A percentile compares a stretch with the other conserved stretches of the same genome.
phyloP scores from a whole-genome alignment of 495 filamentous ascomycete species.

The Bacidia rubella region DNA sequence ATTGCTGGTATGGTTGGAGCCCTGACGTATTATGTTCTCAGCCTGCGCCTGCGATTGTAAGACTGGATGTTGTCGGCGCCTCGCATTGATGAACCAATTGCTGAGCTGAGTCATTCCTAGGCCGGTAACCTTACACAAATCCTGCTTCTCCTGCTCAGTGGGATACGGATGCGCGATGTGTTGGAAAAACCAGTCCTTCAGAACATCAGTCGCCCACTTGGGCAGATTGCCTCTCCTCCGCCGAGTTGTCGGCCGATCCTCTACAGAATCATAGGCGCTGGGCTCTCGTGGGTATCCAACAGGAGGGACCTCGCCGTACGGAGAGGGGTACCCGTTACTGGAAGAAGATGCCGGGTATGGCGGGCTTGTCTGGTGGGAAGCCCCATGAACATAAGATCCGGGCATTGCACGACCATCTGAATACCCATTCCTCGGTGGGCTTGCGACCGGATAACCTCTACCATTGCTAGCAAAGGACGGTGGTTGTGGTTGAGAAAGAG shows the following conservation, averaged over 20 bases:
- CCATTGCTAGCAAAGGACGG: background rate
- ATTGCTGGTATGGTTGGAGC: background rate
- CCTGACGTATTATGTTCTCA: conserved; percentile 12
- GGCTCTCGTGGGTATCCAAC: background rate
- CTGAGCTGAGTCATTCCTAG: conserved; percentile 75
- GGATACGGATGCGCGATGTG: conserved; percentile 78
- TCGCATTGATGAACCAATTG: conserved; percentile 94
- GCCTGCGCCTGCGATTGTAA: conserved; percentile 39
- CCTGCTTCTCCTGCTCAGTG: conserved; percentile 80
- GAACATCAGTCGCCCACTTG: conserved; percentile 68
- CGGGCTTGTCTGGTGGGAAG: background rate
- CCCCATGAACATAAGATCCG: background rate
- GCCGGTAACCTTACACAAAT: conserved; percentile 60
- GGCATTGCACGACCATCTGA: background rate
- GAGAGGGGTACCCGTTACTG: background rate
- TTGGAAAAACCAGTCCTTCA: conserved; percentile 66
- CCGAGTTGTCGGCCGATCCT: conserved; percentile 34
- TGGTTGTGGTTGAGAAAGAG: background rate
- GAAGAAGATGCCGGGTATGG: background rate
- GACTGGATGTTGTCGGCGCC: conserved; percentile 60
- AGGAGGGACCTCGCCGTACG: background rate
- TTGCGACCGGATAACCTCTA: background rate
- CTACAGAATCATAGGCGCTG: conserved; percentile 22
- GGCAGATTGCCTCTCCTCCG: conserved; percentile 72
- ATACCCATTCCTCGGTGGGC: background rate